phyloP scores from a whole-genome alignment of 2,329 filamentous ascomycete species.

The Coniochaeta hoffmannii region DNA sequence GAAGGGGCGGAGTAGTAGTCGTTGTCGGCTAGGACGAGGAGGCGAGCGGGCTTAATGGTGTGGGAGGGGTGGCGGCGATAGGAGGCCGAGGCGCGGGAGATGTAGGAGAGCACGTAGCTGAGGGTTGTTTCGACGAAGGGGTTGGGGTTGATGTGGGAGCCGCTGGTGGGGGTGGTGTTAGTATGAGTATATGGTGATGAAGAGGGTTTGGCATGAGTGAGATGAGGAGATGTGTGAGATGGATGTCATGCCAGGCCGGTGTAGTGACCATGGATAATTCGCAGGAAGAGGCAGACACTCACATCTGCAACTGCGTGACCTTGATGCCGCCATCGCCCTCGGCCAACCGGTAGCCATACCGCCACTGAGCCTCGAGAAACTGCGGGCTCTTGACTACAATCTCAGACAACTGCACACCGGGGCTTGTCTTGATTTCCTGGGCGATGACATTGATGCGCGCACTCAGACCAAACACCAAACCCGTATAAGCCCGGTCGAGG shows the following conservation, averaged over 20 bases:
- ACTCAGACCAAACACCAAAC: conserved; percentile 60
- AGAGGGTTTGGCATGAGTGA: not conserved
- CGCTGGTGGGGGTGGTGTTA: conserved; percentile 26
- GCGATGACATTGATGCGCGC: conserved; percentile 61
- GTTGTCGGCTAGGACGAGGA: conserved; percentile 89
- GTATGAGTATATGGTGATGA: not conserved
- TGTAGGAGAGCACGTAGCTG: conserved; percentile 80
- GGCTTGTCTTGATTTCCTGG: conserved; percentile 47
- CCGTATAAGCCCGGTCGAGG: conserved; percentile 79
- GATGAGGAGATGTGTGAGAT: not conserved
- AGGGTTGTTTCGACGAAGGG: conserved; percentile 90
- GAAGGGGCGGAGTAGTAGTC: conserved; percentile 74
- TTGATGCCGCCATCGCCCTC: conserved; percentile 70
- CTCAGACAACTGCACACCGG: conserved; percentile 58
- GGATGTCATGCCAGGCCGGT: no score
- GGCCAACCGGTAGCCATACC: conserved; percentile 69
- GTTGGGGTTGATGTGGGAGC: conserved; percentile 48
- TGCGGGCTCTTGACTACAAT: conserved; percentile 89
- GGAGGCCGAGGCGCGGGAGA: conserved; percentile 32
- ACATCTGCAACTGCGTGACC: conserved; percentile 73
- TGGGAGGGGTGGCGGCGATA: conserved; percentile 22
- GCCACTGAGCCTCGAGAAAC: conserved; percentile 81
- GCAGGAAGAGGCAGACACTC: conserved; percentile 33
- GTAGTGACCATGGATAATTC: no score
- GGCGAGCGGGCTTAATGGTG: conserved; percentile 58